A percentile compares a stretch with the other conserved stretches of the same genome.
phyloP scores from a whole-genome alignment of 1,284 basidiomycete species.

The Ustilago trichophora region DNA sequence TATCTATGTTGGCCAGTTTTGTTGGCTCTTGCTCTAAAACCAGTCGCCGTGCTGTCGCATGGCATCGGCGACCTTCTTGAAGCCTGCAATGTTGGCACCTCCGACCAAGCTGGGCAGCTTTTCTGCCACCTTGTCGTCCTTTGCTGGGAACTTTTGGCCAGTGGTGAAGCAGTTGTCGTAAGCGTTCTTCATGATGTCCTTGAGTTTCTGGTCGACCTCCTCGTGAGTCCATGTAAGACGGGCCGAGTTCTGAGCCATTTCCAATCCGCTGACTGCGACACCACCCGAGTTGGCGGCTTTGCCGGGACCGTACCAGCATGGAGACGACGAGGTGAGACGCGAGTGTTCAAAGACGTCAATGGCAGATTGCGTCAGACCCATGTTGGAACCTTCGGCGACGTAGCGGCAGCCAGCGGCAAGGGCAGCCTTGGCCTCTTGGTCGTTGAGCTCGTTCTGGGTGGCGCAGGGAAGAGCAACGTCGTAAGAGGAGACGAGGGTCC shows the following conservation, averaged over 20 bases:
- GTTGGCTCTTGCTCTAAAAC: conserved; percentile 20
- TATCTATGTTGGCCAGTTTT: too few species aligned
- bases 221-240: conserved; percentile 74
- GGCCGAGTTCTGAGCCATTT: conserved; percentile 77
- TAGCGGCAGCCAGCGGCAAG: conserved; percentile 77
- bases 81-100: conserved; percentile 81
- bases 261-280: conserved; percentile 74
- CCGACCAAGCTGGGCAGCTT: conserved; percentile 72
- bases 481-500: conserved; percentile 74
- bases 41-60: conserved; percentile 58
- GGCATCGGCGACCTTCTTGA: conserved; percentile 67
- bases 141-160: conserved; percentile 74
- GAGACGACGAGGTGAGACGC: conserved; percentile 68
- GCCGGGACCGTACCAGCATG: conserved; percentile 54
- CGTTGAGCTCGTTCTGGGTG: conserved; percentile 80
- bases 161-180: conserved; percentile 74
- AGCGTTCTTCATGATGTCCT: conserved; percentile 78
- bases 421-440: conserved; percentile 77
- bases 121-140: conserved; percentile 65
- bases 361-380: conserved; percentile 71
- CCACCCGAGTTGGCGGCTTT: conserved; percentile 64
- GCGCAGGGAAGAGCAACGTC: conserved; percentile 81
- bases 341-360: conserved; percentile 78
- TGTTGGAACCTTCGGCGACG: conserved; percentile 80
- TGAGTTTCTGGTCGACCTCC: conserved; percentile 78